A percentile compares a stretch with the other conserved stretches of the same genome.
Conservation (phyloP, 108 stramenopile species). For the Parmales sp. region DNA sequence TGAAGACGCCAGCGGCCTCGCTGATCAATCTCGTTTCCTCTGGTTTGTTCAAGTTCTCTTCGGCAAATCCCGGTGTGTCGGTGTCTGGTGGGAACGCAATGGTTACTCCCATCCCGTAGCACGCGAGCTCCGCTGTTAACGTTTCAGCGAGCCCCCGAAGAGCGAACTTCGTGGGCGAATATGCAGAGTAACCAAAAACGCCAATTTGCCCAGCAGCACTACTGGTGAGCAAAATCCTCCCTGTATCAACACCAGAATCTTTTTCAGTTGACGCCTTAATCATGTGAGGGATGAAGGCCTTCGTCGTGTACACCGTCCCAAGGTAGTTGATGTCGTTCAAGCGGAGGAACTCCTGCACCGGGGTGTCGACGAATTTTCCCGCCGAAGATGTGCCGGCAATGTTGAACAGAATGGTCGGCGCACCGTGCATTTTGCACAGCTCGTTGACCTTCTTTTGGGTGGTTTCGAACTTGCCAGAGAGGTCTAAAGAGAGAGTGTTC, state of each 20-base stretch:
- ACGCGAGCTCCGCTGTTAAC: slow-evolving; percentile 55
- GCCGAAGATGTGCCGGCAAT: slow-evolving; percentile 61
- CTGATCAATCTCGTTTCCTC: slow-evolving; percentile 14
- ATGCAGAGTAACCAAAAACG: slow-evolving; percentile 71
- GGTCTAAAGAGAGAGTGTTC: slow-evolving; percentile 45
- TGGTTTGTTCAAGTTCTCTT: slow-evolving; percentile 63
- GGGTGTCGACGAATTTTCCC: slow-evolving; percentile 42
- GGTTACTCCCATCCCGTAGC: slow-evolving; percentile 38
- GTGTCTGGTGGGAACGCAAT: slow-evolving; percentile 92
- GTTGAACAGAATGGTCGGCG: slow-evolving; percentile 54
- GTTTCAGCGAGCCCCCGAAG: slow-evolving; percentile 68
- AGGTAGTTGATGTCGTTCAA: slow-evolving; percentile 59
- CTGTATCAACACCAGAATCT: slow-evolving; percentile 8
- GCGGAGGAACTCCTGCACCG: slow-evolving; percentile 37
- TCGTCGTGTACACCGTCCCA: slow-evolving; percentile 54
- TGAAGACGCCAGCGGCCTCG: background rate
- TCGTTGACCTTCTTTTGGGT: slow-evolving; percentile 29
- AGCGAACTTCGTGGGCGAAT: slow-evolving; percentile 73
- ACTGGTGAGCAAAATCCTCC: slow-evolving; percentile 56
- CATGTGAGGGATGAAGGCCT: slow-evolving; percentile 72
- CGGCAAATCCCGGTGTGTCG: slow-evolving; percentile 87
- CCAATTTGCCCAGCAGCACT: slow-evolving; percentile 67
- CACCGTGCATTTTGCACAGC: slow-evolving; percentile 14
- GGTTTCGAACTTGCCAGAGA: slow-evolving; percentile 34
- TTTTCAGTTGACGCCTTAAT: background rate